phyloP scores from a whole-genome alignment of 169 alveolate genomes.

The Plasmodium coatneyi region DNA sequence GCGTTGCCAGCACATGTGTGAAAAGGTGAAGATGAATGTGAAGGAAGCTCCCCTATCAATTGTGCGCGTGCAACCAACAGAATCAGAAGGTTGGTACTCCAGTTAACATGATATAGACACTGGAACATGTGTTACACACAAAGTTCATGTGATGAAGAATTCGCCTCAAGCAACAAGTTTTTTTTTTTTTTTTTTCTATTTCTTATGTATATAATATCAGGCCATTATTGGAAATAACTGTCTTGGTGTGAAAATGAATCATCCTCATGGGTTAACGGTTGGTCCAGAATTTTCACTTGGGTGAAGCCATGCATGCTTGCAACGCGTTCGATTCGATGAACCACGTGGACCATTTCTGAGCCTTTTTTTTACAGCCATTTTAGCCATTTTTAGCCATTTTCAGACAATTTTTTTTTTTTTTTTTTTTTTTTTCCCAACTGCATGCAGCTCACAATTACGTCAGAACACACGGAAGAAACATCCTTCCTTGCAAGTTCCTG shows the following conservation, averaged over 20 bases:
- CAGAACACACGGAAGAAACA: constrained; percentile 4
- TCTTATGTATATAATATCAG: background rate
- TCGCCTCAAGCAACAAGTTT: background rate
- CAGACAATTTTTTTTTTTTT: too few relatives aligned
- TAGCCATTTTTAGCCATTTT: too few relatives aligned
- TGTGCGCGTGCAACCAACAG: background rate
- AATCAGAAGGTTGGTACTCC: background rate
- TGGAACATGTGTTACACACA: background rate
- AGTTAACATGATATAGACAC: background rate
- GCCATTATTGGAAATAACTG: background rate
- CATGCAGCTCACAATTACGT: background rate
- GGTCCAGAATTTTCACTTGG: background rate
- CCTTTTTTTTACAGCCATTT: background rate
- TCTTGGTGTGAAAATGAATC: background rate
- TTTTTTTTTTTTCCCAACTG: background rate
- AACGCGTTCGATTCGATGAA: background rate
- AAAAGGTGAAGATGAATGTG: background rate
- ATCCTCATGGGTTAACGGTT: background rate
- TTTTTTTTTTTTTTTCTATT: background rate
- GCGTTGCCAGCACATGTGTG: background rate
- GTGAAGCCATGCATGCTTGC: background rate
- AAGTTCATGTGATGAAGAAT: background rate
- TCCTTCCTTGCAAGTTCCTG: background rate
- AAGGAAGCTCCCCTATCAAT: background rate
- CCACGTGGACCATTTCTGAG: background rate